Evolutionary conservation across 148 eudicot species (phyloP), one percentile per base, ranked within the genome.

Genomic region (Dysphania ambrosioides): DNA sequence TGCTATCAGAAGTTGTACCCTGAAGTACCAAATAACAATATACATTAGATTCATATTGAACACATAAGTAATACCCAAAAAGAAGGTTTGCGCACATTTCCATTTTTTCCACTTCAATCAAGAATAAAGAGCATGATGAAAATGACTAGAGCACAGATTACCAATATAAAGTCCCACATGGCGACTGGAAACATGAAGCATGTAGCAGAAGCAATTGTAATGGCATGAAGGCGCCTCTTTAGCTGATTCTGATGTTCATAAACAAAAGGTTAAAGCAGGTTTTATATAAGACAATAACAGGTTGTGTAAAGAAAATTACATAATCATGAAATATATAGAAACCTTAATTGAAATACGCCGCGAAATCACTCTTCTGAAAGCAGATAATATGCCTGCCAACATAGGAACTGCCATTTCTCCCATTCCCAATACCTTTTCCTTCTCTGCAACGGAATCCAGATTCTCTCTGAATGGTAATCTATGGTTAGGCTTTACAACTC

Each of bases 161-260:
- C 98, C 73, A 87, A 76, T 67, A 95, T 92, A 81, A 92, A 73
- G 80, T 91, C 93, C 98, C 98, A 95, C 93, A 92, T 95, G 67
- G 97, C 97, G 56, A 92, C 91, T 31, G 98, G 98, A 86, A 95
- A 95, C 78, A 95, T 90, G 85, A 95, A 95, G 81, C 98, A 92
- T 47, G 93, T 87, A 72, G 98, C 98, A 84, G 98, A 87, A 82
- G 98, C 87, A 79, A 94, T 82, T 65, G 97, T 90, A 73, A 94
- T 87, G 64, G 97, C 92, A 86, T 94, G 87, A 79, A 95, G 90
- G 68, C 98, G 86, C 80, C 89, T 88, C 79, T 95, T 95, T 34
- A 95, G 91, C 80, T 95, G 98, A 79, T 83, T 92, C 98, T 95
- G 90, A 35, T 80, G 77, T 72, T 56, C 58, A 64, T 29, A 47